Percentiles rank a stretch among this genome's conserved stretches.
These are phyloP conservation scores for Pezicula carpinea DNA, from an alignment of 2,329 filamentous ascomycete species.

Conservation along the genomic window DNA sequence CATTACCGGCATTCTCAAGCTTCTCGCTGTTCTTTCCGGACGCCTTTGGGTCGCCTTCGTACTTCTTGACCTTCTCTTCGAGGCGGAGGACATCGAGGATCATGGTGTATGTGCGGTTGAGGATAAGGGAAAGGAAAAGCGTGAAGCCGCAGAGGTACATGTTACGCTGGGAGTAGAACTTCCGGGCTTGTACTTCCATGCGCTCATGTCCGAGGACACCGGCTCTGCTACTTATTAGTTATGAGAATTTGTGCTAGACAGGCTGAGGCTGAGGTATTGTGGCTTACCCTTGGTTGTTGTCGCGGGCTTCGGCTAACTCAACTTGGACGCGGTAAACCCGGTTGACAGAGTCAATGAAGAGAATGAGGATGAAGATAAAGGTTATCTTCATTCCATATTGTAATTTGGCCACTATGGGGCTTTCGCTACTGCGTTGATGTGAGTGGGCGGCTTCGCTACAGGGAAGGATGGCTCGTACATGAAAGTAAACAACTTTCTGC, in stretches of 20 bases:
- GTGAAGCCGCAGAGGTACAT: conserved; percentile 99
- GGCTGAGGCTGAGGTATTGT: neutral
- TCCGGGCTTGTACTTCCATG: conserved; percentile 97
- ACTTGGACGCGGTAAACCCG: conserved; percentile 95
- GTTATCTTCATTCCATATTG: conserved; percentile 99
- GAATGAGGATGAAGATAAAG: conserved; percentile 97
- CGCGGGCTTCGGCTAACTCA: conserved; percentile 66
- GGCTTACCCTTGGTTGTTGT: conserved; percentile 48
- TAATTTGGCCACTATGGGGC: conserved; percentile 71
- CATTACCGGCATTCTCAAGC: conserved; percentile 66
- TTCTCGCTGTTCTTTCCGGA: conserved; percentile 66
- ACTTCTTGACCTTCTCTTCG: conserved; percentile 83
- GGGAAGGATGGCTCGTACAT: conserved; percentile 67
- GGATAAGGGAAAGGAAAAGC: conserved; percentile 95
- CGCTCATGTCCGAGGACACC: conserved; percentile 86
- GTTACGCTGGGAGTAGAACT: conserved; percentile 99
- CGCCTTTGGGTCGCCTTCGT: conserved; percentile 61
- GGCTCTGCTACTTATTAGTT: conserved; percentile 37
- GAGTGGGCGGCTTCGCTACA: conserved; percentile 6
- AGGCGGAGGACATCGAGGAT: conserved; percentile 50
- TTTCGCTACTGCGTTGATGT: conserved; percentile 24
- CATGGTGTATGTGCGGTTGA: conserved; percentile 98
- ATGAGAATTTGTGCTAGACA: conserved; percentile 17
- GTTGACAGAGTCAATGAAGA: conserved; percentile 94
- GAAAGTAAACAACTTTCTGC: conserved; percentile 50